phyloP scores from a whole-genome alignment of 2,329 filamentous ascomycete genomes.

The Fusarium sp. region DNA sequence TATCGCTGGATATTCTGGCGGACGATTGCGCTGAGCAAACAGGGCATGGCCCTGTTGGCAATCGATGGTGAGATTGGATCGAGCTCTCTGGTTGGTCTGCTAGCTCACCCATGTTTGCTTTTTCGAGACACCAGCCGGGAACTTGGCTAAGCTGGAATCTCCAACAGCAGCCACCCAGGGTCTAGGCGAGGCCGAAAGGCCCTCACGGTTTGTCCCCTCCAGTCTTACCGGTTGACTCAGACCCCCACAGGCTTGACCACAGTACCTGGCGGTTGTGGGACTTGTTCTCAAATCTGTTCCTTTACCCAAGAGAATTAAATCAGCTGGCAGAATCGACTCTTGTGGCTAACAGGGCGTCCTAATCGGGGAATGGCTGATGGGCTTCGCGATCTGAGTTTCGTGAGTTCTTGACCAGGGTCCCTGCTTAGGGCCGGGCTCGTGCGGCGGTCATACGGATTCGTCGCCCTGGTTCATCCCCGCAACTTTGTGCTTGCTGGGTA shows the following conservation, averaged over 20 bases:
- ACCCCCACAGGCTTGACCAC: conserved; percentile 10
- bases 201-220: conserved; percentile 17
- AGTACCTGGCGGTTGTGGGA: conserved; percentile 10
- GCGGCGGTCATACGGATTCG: conserved; percentile 45
- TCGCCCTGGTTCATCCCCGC: conserved; percentile 45
- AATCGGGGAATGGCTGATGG: conserved; percentile 30
- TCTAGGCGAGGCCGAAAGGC: conserved; percentile 35
- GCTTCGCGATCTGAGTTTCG: conserved; percentile 40
- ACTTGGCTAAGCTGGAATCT: conserved; percentile 40
- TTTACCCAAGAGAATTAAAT: conserved; percentile 16
- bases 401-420: conserved; percentile 36
- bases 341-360: conserved; percentile 14
- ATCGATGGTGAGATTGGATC: conserved; percentile 28
- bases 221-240: conserved; percentile 12
- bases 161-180: conserved; percentile 32
- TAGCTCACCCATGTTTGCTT: conserved; percentile 44
- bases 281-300: conserved; percentile 5
- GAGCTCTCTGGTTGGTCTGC: conserved; percentile 37
- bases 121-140: conserved; percentile 38
- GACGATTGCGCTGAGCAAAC: conserved; percentile 36
- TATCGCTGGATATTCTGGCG: conserved; percentile 29
- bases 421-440: conserved; percentile 43
- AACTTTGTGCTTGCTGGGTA: conserved; percentile 25
- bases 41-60: conserved; percentile 42
- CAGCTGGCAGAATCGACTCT: conserved; percentile 26